Evolutionary conservation across 768 basidiomycete genomes (phyloP).

Genomic region (Pulveroboletus sp.): DNA sequence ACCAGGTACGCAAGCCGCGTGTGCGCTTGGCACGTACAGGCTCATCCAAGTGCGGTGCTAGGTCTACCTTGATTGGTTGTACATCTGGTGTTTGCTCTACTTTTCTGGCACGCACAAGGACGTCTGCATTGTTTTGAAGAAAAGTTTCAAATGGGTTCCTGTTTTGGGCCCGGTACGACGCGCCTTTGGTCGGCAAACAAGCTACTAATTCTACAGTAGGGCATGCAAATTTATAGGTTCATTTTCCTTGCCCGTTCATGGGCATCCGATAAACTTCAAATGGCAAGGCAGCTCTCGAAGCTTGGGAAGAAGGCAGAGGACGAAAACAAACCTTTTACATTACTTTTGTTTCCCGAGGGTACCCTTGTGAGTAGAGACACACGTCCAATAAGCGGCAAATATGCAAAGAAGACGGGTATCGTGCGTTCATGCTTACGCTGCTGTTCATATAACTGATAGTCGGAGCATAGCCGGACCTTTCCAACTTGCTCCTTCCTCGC

Average conservation of each 20-base stretch:
- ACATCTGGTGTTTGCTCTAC: slow-evolving; percentile 80
- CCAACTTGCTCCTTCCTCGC: slow-evolving; percentile 80
- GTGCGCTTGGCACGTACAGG: background rate
- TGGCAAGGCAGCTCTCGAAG: slow-evolving; percentile 61
- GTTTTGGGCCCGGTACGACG: slow-evolving; percentile 78
- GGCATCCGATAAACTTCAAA: slow-evolving; percentile 73
- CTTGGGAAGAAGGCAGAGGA: slow-evolving; percentile 68
- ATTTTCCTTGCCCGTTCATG: slow-evolving; percentile 91
- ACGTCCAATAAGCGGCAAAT: slow-evolving; percentile 78
- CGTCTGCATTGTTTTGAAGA: slow-evolving; percentile 90
- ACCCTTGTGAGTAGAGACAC: slow-evolving; percentile 89
- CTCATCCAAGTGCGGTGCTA: slow-evolving; percentile 24
- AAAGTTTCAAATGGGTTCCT: slow-evolving; percentile 81
- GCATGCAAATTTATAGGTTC: slow-evolving; percentile 92
- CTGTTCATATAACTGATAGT: slow-evolving; percentile 9
- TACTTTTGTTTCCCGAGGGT: slow-evolving; percentile 93
- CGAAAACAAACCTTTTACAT: slow-evolving; percentile 67
- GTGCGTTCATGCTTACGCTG: slow-evolving; percentile 47
- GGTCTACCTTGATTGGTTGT: slow-evolving; percentile 85
- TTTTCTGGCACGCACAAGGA: slow-evolving; percentile 65
- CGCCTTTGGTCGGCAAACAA: background rate
- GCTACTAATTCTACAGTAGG: slow-evolving; percentile 39
- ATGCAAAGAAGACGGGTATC: slow-evolving; percentile 83
- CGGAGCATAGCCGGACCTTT: slow-evolving; percentile 63
- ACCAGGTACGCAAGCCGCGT: slow-evolving; percentile 57